phyloP scores from a whole-genome alignment of 768 basidiomycete genomes.

The Tricholoma hemisulphureum region DNA sequence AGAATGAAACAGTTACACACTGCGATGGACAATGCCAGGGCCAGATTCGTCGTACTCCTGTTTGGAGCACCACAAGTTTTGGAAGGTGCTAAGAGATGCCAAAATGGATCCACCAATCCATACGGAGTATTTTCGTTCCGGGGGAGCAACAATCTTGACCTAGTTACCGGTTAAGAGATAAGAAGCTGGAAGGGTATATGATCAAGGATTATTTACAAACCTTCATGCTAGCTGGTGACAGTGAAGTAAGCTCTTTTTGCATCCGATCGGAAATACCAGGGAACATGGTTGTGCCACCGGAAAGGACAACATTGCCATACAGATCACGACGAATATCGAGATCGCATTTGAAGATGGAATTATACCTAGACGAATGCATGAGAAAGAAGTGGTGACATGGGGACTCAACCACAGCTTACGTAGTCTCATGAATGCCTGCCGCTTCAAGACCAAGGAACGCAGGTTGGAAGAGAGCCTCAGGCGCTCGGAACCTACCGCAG shows the following conservation, averaged over 20 bases:
- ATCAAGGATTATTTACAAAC: constrained; percentile 26
- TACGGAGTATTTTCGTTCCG: constrained; percentile 93
- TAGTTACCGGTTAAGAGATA: constrained; percentile 15
- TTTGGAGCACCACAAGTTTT: constrained; percentile 93
- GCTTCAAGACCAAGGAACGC: constrained; percentile 87
- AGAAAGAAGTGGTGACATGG: constrained; percentile 8
- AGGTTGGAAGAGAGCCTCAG: constrained; percentile 94
- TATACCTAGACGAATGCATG: constrained; percentile 47
- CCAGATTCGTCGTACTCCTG: constrained; percentile 90
- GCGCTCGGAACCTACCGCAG: constrained; percentile 76
- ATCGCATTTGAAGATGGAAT: constrained; percentile 89
- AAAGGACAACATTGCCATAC: constrained; percentile 82
- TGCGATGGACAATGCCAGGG: constrained; percentile 78
- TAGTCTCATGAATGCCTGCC: constrained; percentile 90
- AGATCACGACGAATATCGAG: constrained; percentile 81
- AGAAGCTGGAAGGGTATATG: constrained; percentile 6
- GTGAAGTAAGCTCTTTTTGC: constrained; percentile 87
- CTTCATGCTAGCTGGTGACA: constrained; percentile 90
- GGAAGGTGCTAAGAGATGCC: constrained; percentile 92
- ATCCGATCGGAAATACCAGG: constrained; percentile 94
- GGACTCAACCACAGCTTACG: constrained; percentile 37
- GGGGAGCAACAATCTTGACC: constrained; percentile 92
- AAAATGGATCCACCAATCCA: constrained; percentile 90
- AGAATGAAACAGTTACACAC: constrained; percentile 38
- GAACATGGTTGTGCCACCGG: constrained; percentile 95